Evolutionary conservation across 2,329 filamentous ascomycete species (phyloP), one percentile per base, ranked within the genome.

Genomic region (Pseudodiploospora longispora): DNA sequence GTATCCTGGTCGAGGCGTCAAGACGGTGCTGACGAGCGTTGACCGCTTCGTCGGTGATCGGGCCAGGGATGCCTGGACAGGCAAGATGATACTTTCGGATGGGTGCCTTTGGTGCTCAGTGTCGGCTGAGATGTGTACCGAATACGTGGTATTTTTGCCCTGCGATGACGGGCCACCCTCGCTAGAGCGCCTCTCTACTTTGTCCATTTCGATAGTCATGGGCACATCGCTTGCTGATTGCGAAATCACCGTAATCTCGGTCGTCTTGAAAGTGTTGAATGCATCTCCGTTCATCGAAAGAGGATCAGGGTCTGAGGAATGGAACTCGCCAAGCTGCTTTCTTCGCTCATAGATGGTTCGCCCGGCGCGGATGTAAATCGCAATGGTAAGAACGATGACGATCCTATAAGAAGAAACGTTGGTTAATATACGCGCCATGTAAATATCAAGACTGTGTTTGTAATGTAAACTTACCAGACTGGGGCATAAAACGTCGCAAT

Each of bases 401-500:
- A 83, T 62, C 79, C 79, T 82, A 38, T 6, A 29, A 10, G 31
- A 51, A 5, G 2, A 30, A 34, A 31, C 1, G 19, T 6, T 30
- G 5, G 27, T 47, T 10, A 47, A 9, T 38, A 47, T 9, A 6
- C 9, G n/a, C 19, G 19, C 19, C 9, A 19, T 42, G 30, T 30
- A 33, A 5, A 7, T 28, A 5, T 30, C 6, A 4, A 31, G n/a
- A 6, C 2, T 29, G 19, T 29, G 10, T 12, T 30, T 6, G 4
- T 36, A 5, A n/a, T 28, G 8, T 30, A 30, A 5, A 52, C 70
- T 59, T 60, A 83, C 83, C 82, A 86, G 45, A 85, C 73, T 5
- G 82, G 82, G 0, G 70, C 82, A 55, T 93, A 94, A 59, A 90
- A 91, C 29, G 80, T 75, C 3, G 78, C 76, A 46, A 93, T 80